Conservation (phyloP, 495 filamentous ascomycete species). For the Podospora australis region DNA sequence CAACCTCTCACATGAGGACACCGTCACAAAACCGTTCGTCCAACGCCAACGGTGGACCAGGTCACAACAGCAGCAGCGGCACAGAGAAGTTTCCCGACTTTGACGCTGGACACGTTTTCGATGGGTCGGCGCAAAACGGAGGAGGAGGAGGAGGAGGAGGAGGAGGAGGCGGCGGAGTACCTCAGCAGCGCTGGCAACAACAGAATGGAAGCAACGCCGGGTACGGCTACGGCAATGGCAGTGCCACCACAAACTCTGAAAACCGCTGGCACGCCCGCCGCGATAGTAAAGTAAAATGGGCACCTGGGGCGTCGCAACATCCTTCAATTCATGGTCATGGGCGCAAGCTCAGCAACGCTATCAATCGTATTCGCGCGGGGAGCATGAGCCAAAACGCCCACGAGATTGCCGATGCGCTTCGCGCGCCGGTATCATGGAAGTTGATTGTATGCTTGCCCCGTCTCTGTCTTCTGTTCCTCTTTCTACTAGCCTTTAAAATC, state of each 20-base stretch:
- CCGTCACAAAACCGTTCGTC: conserved; percentile 22
- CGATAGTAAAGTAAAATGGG: conserved; percentile 45
- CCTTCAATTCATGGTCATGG: conserved; percentile 38
- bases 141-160: no score
- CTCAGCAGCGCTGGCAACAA: conserved; percentile 26
- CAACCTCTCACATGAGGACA: conserved; percentile 25
- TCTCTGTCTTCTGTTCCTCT: conserved; percentile 4
- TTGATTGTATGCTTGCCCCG: conserved; percentile 41
- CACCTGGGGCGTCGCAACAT: conserved; percentile 30
- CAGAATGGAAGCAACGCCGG: no score
- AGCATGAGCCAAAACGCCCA: conserved; percentile 90
- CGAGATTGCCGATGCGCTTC: conserved; percentile 85
- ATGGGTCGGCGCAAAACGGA: background rate
- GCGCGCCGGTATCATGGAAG: conserved; percentile 80
- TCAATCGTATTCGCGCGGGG: conserved; percentile 68
- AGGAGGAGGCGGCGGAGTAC: no score
- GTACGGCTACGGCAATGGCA: conserved; percentile 29
- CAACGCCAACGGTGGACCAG: conserved; percentile 25
- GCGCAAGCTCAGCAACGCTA: conserved; percentile 67
- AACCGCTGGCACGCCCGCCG: conserved; percentile 49
- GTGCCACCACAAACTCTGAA: conserved; percentile 11
- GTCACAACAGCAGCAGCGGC: conserved; percentile 17
- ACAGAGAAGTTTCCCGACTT: conserved; percentile 53
- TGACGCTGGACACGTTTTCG: conserved; percentile 31
- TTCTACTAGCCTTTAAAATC: background rate